Base-by-base conservation (phyloP, 163 green algal species). In the Scenedesmus sp. region DNA sequence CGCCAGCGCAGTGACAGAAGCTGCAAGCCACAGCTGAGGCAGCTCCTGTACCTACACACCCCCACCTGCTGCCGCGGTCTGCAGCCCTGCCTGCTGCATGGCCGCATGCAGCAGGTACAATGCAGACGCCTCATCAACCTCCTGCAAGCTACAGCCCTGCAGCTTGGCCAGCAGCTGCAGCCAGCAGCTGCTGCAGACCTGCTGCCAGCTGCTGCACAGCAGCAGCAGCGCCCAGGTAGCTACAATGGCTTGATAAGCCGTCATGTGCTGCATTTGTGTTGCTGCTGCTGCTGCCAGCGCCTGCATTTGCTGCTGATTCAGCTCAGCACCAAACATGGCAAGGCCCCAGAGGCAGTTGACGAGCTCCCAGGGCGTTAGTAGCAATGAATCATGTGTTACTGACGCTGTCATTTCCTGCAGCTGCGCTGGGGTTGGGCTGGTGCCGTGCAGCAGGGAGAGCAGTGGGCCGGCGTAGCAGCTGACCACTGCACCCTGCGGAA, bases 71-170 rank as follows among this genome's bases (percentile, higher is more conserved):
- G 84, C 60, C 57, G 34, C 52, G n/a, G 46, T 12, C 74, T 81
- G 55, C 76, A 52, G 57, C 34, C 57, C 87, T 56, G 87, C 56
- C 15, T 76, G 87, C 74, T 86, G 87, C 57, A 87, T 54, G 6
- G 87, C 87, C 34, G 87, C 87, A 86, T 91, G 87, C 20, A 91
- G 34, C 59, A 91, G 76, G 26, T 91, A 86, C 87, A 91, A 34
- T 12, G 87, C 55, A 12, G 70, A 55, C 3, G 87, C 70, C 57
- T 91, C 87, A 62, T 91, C 87, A 64, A 70, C 81, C 18, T 86
- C 73, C 20, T 60, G 70, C 70, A 79, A 79, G 70, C 4, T 8
- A 13, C 70, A 15, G 4, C 23, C 70, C 70, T 79, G 70, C 23
- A 23, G 26, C 55, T 12, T 15, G 8, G 7, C 34, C 59, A 46